Conservation (phyloP, 352 stramenopile genomes). For the Pythium brachiatum region DNA sequence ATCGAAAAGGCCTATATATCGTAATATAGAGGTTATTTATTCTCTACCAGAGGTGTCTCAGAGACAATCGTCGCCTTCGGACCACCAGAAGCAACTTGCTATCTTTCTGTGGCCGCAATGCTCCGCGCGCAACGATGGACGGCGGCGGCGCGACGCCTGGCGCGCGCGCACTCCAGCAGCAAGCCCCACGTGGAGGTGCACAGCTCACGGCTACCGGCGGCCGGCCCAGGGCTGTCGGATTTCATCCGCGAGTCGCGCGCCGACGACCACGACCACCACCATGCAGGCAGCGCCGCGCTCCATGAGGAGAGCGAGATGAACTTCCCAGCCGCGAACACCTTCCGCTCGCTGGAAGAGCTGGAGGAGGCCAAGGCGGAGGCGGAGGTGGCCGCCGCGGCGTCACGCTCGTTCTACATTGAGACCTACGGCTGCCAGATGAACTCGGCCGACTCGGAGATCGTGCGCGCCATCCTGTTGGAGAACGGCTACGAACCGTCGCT, state of each 20-base stretch:
- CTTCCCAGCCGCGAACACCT: conserved; percentile 40
- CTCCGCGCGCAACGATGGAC: conserved; percentile 19
- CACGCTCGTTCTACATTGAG: conserved; percentile 79
- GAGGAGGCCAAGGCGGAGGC: conserved; percentile 27
- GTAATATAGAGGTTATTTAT: conserved; percentile 5
- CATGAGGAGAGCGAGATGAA: conserved; percentile 74
- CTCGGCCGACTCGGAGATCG: conserved; percentile 98
- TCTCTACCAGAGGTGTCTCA: conserved; percentile 9
- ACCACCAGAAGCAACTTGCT: conserved; percentile 19
- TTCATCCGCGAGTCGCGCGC: conserved; percentile 61
- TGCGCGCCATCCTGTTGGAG: conserved; percentile 91
- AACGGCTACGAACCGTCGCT: conserved; percentile 55
- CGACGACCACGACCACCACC: conserved; percentile 28
- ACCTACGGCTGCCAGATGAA: conserved; percentile 99
- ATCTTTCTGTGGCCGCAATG: conserved; percentile 10
- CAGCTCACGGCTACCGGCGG: conserved; percentile 35
- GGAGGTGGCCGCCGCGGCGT: not conserved
- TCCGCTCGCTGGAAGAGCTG: conserved; percentile 60
- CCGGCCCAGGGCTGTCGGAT: conserved; percentile 60
- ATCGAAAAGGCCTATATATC: conserved; percentile 1
- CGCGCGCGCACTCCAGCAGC: conserved; percentile 32
- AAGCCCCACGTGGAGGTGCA: conserved; percentile 36
- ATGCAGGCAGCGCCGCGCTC: conserved; percentile 23
- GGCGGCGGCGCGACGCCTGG: conserved; percentile 13
- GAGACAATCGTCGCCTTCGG: not conserved